These are phyloP conservation scores for Trametes sanguinea DNA, from an alignment of 768 basidiomycete genomes.

Conservation along the genomic window DNA sequence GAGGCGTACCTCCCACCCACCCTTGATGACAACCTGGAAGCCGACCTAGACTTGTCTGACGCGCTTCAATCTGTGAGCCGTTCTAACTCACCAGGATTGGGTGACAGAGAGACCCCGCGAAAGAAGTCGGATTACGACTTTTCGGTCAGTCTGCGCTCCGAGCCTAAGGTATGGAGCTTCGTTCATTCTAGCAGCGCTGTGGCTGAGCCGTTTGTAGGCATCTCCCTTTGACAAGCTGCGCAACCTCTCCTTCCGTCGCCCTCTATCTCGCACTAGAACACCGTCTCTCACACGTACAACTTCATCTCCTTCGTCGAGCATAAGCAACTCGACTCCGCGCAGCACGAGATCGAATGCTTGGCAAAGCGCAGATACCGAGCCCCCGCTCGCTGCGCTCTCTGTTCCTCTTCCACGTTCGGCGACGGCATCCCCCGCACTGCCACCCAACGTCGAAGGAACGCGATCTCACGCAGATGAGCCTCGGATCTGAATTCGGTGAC, in stretches of 20 bases:
- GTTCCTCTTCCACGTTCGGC: conserved; percentile 44
- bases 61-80: conserved; percentile 34
- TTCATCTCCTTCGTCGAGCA: conserved; percentile 33
- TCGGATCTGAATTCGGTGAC: conserved; percentile 2
- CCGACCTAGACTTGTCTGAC: conserved; percentile 31
- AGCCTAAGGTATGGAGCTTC: conserved; percentile 30
- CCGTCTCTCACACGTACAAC: conserved; percentile 37
- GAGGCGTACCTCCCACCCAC: conserved; percentile 27
- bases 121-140: conserved; percentile 35
- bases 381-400: conserved; percentile 48
- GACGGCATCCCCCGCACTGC: conserved; percentile 29
- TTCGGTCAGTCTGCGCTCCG: conserved; percentile 36
- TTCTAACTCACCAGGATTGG: conserved; percentile 24
- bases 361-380: conserved; percentile 40
- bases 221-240: conserved; percentile 33
- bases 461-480: conserved; percentile 17
- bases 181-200: not conserved
- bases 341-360: conserved; percentile 50
- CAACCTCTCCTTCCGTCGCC: conserved; percentile 33
- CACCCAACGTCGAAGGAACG: conserved; percentile 11
- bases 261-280: conserved; percentile 36
- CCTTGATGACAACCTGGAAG: conserved; percentile 21
- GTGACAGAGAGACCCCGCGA: conserved; percentile 23
- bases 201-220: conserved; percentile 20
- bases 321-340: conserved; percentile 37